Evolutionary conservation across 1,139 yeast species (phyloP).

Genomic region (Saccharomyces hybrid): DNA sequence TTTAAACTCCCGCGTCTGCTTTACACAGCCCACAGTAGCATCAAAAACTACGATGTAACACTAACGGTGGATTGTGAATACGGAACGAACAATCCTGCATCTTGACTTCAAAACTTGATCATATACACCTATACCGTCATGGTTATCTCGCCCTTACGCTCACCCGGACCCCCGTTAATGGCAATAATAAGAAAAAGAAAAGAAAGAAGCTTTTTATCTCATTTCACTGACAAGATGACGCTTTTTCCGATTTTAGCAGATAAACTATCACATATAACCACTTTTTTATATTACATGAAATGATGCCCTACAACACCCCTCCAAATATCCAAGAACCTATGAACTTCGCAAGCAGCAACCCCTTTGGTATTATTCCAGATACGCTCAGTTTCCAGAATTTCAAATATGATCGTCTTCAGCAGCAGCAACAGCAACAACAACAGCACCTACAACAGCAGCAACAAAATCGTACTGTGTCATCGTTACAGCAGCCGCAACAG

Average conservation of each 20-base stretch:
- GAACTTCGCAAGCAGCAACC: not conserved
- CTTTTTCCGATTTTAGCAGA: not conserved
- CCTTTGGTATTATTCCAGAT: not conserved
- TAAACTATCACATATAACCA: not conserved
- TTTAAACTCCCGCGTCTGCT: not conserved
- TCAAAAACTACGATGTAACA: too few relatives aligned
- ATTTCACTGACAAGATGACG: not conserved
- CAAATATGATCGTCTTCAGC: not conserved
- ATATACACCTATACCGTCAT: not conserved
- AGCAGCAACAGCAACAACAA: not conserved
- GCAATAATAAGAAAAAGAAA: not conserved
- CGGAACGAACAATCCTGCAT: not conserved
- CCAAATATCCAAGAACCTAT: not conserved
- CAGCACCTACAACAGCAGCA: not conserved
- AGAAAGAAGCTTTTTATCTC: not conserved
- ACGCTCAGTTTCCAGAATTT: not conserved
- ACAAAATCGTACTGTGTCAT: not conserved
- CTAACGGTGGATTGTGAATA: not conserved
- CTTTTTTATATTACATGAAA: not conserved
- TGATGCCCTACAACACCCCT: not conserved
- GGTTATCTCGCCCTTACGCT: not conserved
- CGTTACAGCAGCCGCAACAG: not conserved
- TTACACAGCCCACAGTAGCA: not conserved
- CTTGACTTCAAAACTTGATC: not conserved
- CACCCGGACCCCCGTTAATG: not conserved